Evolutionary conservation across 495 filamentous ascomycete genomes (phyloP).

Genomic region (Aspergillus avenaceus): DNA sequence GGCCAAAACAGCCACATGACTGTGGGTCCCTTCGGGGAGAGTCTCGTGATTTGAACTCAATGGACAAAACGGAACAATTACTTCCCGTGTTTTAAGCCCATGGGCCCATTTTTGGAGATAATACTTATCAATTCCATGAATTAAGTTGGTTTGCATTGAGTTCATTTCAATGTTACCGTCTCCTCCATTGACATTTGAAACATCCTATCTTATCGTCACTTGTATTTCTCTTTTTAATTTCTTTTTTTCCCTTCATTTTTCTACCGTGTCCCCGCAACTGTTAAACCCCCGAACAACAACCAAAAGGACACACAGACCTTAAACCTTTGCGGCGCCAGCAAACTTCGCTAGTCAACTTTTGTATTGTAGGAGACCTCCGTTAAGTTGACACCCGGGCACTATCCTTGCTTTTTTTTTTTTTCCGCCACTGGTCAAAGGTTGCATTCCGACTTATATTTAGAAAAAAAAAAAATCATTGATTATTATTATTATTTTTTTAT

Average conservation of each 20-base stretch:
- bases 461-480: too few relatives aligned
- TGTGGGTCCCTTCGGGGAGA: not conserved
- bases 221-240: not conserved
- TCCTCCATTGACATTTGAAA: not conserved
- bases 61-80: too few relatives aligned
- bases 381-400: not conserved
- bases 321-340: not conserved
- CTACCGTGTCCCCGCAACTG: conserved; percentile 1
- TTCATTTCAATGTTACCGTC: too few relatives aligned
- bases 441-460: conserved; percentile 20
- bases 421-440: conserved; percentile 15
- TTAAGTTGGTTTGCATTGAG: not conserved
- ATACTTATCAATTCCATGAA: not conserved
- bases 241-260: not conserved
- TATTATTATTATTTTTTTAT: too few relatives aligned
- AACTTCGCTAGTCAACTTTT: conserved; percentile 6
- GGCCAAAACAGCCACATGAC: conserved; percentile 1
- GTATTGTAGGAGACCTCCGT: not conserved
- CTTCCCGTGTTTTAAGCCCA: too few relatives aligned
- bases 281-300: not conserved
- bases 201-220: conserved; percentile 11
- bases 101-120: not conserved
- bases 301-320: conserved; percentile 1
- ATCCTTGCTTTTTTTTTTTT: conserved; percentile 7
- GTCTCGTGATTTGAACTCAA: conserved; percentile 4